Base-by-base conservation (phyloP, 2,329 filamentous ascomycete species). In the Ophiostoma quercus region DNA sequence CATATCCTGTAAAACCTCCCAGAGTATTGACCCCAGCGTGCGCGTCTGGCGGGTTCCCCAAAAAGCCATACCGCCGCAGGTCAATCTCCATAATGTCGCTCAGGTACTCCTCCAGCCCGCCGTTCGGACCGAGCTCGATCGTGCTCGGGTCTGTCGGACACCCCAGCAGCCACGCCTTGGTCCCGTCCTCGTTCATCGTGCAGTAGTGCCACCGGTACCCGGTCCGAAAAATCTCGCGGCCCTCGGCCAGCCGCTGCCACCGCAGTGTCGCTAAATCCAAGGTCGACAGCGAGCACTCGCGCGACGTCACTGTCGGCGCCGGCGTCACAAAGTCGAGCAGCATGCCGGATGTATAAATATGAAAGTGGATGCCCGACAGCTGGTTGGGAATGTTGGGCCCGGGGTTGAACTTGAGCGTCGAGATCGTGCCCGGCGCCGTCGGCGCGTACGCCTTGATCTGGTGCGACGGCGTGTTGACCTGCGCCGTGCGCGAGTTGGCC, bases 161-260 rank as follows among this genome's bases (percentile, higher is more conserved):
- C 9, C 95, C 95, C n/a, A 99, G 84, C 32, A 99, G 83, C 94
- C 95, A 99, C 8, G 93, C 95, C 77, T 96, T 97, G 7, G 95
- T 97, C 6, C 94, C 94, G 75, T 96, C 92, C 72, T 95, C 90
- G 77, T 97, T 96, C 80, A 97, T 91, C 2, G 93, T 96, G 78
- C 95, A 98, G 77, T 99, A 99, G 78, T 98, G 94, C 95, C 95
- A 99, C 71, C 94, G 88, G 78, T 95, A 98, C n/a, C 91, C 92
- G 0, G 88, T 83, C 74, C 91, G 91, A 80, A 97, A 99, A 43
- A 99, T 90, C 77, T 99, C 95, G 67, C 92, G 90, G 3, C 95
- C 95, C 76, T 97, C 94, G 1, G 94, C 95, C 22, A 99, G 84
- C 77, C 94, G 96, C 79, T 97, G 93, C 95, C 95, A 99, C 66